phyloP scores from a whole-genome alignment of 2,329 filamentous ascomycete genomes.

The Aspergillus japonicus region DNA sequence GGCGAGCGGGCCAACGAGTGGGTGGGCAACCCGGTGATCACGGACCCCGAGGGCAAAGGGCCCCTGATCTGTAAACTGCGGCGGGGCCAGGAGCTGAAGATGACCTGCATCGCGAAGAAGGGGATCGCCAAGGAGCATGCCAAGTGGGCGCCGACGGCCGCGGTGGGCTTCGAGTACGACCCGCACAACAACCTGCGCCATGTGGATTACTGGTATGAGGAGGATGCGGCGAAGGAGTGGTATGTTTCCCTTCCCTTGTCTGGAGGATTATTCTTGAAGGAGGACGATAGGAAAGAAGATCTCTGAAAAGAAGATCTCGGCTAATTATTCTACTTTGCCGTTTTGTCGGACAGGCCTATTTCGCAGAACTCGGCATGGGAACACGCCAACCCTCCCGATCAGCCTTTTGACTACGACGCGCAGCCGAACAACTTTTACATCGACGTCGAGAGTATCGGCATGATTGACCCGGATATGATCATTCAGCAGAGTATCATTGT shows the following conservation, averaged over 20 bases:
- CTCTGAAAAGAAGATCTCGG: neutral
- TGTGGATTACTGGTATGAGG: conserved; percentile 92
- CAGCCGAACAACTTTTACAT: conserved; percentile 85
- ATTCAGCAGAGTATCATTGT: conserved; percentile 85
- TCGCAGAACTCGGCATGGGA: conserved; percentile 63
- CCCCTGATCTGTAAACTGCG: conserved; percentile 87
- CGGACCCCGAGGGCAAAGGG: conserved; percentile 76
- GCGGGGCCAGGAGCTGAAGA: conserved; percentile 82
- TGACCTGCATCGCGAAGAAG: conserved; percentile 94
- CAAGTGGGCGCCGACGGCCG: conserved; percentile 92
- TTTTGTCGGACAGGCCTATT: conserved; percentile 31
- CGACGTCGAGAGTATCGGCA: conserved; percentile 86
- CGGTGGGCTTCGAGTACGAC: conserved; percentile 96
- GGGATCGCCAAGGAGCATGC: conserved; percentile 98
- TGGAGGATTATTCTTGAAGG: neutral
- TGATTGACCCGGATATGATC: conserved; percentile 84
- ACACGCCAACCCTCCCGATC: conserved; percentile 74
- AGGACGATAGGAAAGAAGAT: neutral
- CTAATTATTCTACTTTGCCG: neutral
- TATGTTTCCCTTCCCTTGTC: conserved; percentile 40
- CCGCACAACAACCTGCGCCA: conserved; percentile 94
- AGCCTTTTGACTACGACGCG: conserved; percentile 88
- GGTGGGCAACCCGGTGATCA: conserved; percentile 79
- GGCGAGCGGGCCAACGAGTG: conserved; percentile 68
- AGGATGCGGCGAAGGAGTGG: conserved; percentile 80